Evolutionary conservation across 73 alveolate genomes (phyloP).

Genomic region (Tetrahymena malaccensis): DNA sequence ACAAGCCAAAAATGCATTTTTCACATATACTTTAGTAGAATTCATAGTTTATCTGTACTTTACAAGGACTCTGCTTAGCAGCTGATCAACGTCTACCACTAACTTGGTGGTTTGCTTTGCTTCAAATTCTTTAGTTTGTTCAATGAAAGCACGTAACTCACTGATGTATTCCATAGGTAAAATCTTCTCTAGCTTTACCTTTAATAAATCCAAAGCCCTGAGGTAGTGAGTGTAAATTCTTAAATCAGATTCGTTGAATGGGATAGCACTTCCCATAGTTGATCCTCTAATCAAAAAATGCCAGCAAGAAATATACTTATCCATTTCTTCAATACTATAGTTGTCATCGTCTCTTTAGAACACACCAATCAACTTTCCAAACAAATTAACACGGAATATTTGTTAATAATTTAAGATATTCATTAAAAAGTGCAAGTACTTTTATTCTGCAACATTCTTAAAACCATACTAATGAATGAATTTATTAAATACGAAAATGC

Average conservation of each 20-base stretch:
- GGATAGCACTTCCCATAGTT: background rate
- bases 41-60: slow-evolving; percentile 11
- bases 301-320: background rate
- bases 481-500: background rate
- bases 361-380: background rate
- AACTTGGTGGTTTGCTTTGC: slow-evolving; percentile 10
- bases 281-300: background rate
- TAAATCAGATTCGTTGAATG: slow-evolving; percentile 19
- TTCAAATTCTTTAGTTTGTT: slow-evolving; percentile 25
- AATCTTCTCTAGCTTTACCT: background rate
- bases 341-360: background rate
- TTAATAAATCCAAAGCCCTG: slow-evolving; percentile 4
- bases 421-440: background rate
- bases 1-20: slow-evolving; percentile 39
- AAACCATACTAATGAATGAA: background rate
- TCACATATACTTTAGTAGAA: slow-evolving; percentile 24
- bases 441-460: background rate
- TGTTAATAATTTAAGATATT: background rate
- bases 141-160: slow-evolving; percentile 8
- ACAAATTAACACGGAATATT: background rate
- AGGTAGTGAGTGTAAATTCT: slow-evolving; percentile 18
- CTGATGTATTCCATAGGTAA: slow-evolving; percentile 6
- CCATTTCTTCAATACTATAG: background rate
- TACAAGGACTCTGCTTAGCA: slow-evolving; percentile 13
- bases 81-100: slow-evolving; percentile 32